These are phyloP conservation scores for Sungouiozyma intestinalis DNA, from an alignment of 805 yeast species.

Conservation along the genomic window DNA sequence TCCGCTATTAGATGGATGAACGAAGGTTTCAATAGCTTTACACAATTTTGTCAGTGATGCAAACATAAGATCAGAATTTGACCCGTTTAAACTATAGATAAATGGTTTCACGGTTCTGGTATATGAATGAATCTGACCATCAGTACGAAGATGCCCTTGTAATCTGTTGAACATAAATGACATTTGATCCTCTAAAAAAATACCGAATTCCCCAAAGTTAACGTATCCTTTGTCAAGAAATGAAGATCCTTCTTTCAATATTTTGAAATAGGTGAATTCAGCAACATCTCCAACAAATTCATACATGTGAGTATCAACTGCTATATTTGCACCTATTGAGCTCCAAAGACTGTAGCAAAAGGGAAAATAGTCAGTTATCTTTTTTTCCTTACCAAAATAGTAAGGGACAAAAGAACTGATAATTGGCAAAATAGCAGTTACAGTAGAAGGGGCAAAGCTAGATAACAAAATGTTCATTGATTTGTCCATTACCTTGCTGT, in stretches of 20 bases:
- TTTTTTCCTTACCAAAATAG: constrained; percentile 25
- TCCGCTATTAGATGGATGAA: constrained; percentile 90
- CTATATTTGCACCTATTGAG: constrained; percentile 36
- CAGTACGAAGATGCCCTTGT: constrained; percentile 30
- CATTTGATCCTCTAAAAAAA: constrained; percentile 55
- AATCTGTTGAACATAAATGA: constrained; percentile 48
- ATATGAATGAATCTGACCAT: constrained; percentile 31
- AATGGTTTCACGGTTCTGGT: constrained; percentile 38
- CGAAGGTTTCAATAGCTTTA: constrained; percentile 68
- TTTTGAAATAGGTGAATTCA: constrained; percentile 33
- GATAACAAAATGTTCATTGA: constrained; percentile 43
- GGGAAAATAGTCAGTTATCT: constrained; percentile 49
- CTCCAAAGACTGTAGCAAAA: constrained; percentile 67
- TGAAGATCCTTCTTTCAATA: constrained; percentile 14
- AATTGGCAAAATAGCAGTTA: constrained; percentile 40
- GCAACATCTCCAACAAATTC: constrained; percentile 55
- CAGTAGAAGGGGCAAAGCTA: constrained; percentile 44
- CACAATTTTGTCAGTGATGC: constrained; percentile 43
- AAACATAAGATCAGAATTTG: constrained; percentile 35
- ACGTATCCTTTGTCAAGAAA: constrained; percentile 1
- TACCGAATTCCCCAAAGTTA: constrained; percentile 45
- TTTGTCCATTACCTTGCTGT: constrained; percentile 29
- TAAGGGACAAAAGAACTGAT: constrained; percentile 46
- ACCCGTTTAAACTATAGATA: constrained; percentile 52
- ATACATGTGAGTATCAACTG: constrained; percentile 54